phyloP scores from a whole-genome alignment of 495 filamentous ascomycete genomes.

The Daldinia bambusicola region DNA sequence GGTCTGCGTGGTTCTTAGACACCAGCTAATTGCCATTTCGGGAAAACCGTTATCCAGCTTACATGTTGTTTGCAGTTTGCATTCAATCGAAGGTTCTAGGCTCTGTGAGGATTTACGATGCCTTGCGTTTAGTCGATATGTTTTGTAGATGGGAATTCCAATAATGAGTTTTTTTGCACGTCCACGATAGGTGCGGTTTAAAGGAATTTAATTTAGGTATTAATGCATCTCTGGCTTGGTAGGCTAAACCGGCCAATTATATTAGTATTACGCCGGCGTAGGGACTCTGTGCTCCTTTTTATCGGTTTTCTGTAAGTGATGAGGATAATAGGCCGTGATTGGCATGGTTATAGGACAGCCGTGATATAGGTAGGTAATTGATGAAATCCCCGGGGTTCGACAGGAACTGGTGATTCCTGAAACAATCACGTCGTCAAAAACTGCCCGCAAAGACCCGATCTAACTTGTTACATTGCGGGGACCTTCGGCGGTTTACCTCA shows the following conservation, averaged over 20 bases:
- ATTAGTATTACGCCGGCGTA: slow-evolving; percentile 33
- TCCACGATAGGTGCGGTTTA: slow-evolving; percentile 38
- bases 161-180: slow-evolving; percentile 20
- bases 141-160: slow-evolving; percentile 16
- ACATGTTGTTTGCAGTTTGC: slow-evolving; percentile 21
- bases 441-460: slow-evolving; percentile 36
- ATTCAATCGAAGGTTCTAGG: slow-evolving; percentile 36
- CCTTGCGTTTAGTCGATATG: slow-evolving; percentile 7
- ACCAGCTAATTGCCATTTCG: slow-evolving; percentile 30
- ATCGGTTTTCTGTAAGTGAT: slow-evolving; percentile 7
- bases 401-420: slow-evolving; percentile 22
- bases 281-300: slow-evolving; percentile 5
- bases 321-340: slow-evolving; percentile 26
- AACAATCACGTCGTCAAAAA: slow-evolving; percentile 30
- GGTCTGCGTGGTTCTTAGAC: slow-evolving; percentile 23
- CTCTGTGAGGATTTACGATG: slow-evolving; percentile 12
- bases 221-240: slow-evolving; percentile 34
- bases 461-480: slow-evolving; percentile 39
- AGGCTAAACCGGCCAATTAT: slow-evolving; percentile 42
- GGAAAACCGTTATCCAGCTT: slow-evolving; percentile 32
- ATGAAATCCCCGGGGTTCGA: slow-evolving; percentile 9
- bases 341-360: slow-evolving; percentile 18
- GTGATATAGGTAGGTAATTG: slow-evolving; percentile 21
- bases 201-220: slow-evolving; percentile 42
- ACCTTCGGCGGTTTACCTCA: slow-evolving; percentile 24